Base-by-base conservation (phyloP, 192 early-diverging fungal species). In the Coemansia sp. region DNA sequence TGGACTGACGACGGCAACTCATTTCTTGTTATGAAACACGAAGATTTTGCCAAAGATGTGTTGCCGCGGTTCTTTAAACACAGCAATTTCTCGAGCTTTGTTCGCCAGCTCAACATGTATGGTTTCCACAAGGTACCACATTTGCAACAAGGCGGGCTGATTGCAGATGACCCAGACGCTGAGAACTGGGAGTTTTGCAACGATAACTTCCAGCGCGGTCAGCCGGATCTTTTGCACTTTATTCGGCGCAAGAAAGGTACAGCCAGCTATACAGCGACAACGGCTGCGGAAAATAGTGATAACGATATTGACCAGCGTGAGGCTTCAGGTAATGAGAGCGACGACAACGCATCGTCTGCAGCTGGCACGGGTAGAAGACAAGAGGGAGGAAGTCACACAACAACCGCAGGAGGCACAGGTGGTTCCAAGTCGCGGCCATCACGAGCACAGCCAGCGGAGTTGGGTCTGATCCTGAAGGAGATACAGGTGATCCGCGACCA, bases 111-210 rank as follows among this genome's bases (percentile, higher is more conserved):
- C 12, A 96, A 96, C 71, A 90, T 95, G 91, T 96, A 99, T 68
- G 97, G 93, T 15, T 99, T 99, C 66, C 95, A 95, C 79, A 99
- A 99, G 61, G 87, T 97, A 15, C 95, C 94, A n/a, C 93, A 96
- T 71, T 70, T 95, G 15, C 91, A 94, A 61, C 91, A 94, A 53
- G 96, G 96, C 30, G 92, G 93, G 2, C 82, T 97, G 33, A 84
- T 88, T 5, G 75, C 91, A 5, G 91, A 92, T 29, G 64, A 66
- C 20, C 85, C 83, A 2, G 85, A 86, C 26, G 85, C 91, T 0
- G 96, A 98, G 72, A 83, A 86, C 56, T 95, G 90, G 91, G 94
- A 98, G 77, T 99, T 99, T 75, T 87, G 84, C 58, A 94, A 99
- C 68, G 86, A 86, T 0, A 87, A 96, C 64, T 99, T 99, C 67